Percentiles rank a stretch among this genome's conserved stretches.
Conservation (phyloP, 441 rosid genomes). For the Erodium moschatum region DNA sequence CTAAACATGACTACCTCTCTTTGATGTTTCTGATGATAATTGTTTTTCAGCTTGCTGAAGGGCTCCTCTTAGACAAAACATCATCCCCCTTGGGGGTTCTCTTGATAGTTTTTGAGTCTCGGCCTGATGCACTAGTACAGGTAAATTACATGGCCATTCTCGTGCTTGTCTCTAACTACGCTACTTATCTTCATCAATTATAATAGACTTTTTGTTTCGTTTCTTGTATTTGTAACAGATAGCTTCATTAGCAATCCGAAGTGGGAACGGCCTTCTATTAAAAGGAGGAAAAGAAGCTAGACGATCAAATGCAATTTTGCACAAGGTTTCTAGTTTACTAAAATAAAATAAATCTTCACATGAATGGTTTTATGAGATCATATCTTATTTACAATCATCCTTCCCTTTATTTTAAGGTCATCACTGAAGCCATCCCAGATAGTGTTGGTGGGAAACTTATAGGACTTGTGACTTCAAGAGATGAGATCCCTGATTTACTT, state of each 20-base stretch:
- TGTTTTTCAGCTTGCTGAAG: slow-evolving; percentile 70
- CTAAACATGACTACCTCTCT: background rate
- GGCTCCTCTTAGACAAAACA: slow-evolving; percentile 81
- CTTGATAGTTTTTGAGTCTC: slow-evolving; percentile 86
- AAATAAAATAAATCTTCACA: background rate
- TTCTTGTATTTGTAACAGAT: slow-evolving; percentile 47
- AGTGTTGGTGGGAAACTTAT: slow-evolving; percentile 68
- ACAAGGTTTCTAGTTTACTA: slow-evolving; percentile 45
- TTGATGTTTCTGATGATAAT: slow-evolving; percentile 8
- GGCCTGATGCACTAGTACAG: slow-evolving; percentile 96
- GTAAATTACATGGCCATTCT: slow-evolving; percentile 25
- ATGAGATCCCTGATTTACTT: slow-evolving; percentile 91
- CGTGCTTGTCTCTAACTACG: background rate
- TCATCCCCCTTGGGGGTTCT: slow-evolving; percentile 95
- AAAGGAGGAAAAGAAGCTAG: slow-evolving; percentile 96
- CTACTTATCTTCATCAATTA: background rate
- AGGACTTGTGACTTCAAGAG: slow-evolving; percentile 90
- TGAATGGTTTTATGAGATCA: background rate
- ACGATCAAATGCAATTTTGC: slow-evolving; percentile 84
- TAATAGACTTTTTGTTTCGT: background rate
- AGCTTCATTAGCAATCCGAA: slow-evolving; percentile 83
- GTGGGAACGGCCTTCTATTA: slow-evolving; percentile 89
- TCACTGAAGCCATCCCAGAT: slow-evolving; percentile 72
- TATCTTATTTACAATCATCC: background rate
- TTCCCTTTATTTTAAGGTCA: slow-evolving; percentile 41